These are phyloP conservation scores for Lagenidium giganteum DNA, from an alignment of 352 stramenopile species.

Conservation along the genomic window DNA sequence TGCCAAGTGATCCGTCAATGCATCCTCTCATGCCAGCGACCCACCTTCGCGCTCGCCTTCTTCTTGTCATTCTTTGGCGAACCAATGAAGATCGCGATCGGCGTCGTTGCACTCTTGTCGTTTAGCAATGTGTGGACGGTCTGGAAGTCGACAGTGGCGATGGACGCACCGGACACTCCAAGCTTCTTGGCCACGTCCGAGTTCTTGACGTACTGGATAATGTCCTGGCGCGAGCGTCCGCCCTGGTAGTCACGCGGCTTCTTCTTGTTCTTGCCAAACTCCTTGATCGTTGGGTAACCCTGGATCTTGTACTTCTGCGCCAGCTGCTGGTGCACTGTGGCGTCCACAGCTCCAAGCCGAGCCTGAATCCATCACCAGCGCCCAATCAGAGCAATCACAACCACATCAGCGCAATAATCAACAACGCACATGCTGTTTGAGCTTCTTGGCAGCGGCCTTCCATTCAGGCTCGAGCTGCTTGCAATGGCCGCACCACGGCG, in stretches of 20 bases:
- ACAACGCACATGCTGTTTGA: conserved; percentile 62
- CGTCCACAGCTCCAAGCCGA: conserved; percentile 62
- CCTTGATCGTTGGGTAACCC: conserved; percentile 81
- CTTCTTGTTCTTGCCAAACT: conserved; percentile 81
- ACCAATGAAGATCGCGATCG: conserved; percentile 69
- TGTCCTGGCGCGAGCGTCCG: conserved; percentile 50
- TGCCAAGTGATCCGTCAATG: neutral
- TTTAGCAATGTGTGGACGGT: conserved; percentile 55
- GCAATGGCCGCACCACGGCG: conserved; percentile 92
- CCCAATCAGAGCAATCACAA: conserved; percentile 2
- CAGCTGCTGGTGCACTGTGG: conserved; percentile 48
- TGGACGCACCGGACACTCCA: conserved; percentile 39
- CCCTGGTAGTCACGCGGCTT: conserved; percentile 68
- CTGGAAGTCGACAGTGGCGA: conserved; percentile 43
- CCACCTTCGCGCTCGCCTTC: conserved; percentile 29
- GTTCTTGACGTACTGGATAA: conserved; percentile 70
- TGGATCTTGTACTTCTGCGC: conserved; percentile 76
- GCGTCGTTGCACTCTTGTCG: conserved; percentile 32
- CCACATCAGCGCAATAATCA: neutral
- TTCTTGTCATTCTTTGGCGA: conserved; percentile 36
- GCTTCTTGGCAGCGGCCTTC: conserved; percentile 80
- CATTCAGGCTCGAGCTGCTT: conserved; percentile 88
- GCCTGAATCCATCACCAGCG: conserved; percentile 36
- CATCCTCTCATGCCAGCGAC: neutral
- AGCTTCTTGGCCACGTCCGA: conserved; percentile 67